These are phyloP conservation scores for Cyclotella baltica DNA, from an alignment of 108 stramenopile genomes.

Conservation along the genomic window DNA sequence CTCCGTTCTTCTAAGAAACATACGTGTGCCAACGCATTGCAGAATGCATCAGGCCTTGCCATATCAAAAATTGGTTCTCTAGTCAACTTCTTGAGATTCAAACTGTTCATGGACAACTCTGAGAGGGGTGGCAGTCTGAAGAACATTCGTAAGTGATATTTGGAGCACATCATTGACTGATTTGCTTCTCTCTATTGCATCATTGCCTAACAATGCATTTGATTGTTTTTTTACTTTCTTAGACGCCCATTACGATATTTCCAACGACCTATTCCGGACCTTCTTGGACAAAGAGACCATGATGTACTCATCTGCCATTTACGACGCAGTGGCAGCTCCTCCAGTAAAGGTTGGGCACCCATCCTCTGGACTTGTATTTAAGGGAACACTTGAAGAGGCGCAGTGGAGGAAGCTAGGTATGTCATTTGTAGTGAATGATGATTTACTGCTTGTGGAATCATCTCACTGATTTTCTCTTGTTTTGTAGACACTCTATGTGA, in stretches of 20 bases:
- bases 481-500: constrained; percentile 88
- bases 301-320: constrained; percentile 95
- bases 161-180: not conserved
- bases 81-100: constrained; percentile 88
- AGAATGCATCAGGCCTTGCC: constrained; percentile 80
- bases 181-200: not conserved
- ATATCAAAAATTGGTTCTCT: constrained; percentile 86
- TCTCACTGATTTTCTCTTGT: no score
- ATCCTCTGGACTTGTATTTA: constrained; percentile 61
- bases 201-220: not conserved
- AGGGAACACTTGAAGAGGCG: constrained; percentile 89
- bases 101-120: constrained; percentile 94
- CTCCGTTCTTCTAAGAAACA: constrained; percentile 61
- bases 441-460: no score
- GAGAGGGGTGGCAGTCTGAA: constrained; percentile 78
- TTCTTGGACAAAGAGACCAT: constrained; percentile 91
- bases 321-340: constrained; percentile 73
- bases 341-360: constrained; percentile 27
- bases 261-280: constrained; percentile 89
- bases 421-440: no score
- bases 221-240: not conserved
- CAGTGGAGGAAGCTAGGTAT: constrained; percentile 97
- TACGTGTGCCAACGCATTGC: constrained; percentile 64
- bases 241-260: constrained; percentile 96
- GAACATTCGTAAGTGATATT: constrained; percentile 8